Percentiles rank a stretch among this genome's conserved stretches.
These are phyloP conservation scores for Spathaspora girioi DNA, from an alignment of 805 yeast species.

Conservation along the genomic window DNA sequence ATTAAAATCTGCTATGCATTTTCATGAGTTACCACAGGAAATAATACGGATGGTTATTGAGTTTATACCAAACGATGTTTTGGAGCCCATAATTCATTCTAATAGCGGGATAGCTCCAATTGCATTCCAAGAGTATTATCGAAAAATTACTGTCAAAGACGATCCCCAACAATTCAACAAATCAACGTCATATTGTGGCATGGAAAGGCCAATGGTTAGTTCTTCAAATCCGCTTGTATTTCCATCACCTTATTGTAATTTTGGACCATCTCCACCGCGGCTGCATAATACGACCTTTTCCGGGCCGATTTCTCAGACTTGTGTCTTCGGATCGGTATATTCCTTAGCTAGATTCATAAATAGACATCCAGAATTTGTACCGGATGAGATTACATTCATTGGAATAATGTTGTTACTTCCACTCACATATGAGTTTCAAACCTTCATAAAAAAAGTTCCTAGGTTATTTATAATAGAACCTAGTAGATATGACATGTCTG, in stretches of 20 bases:
- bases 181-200: not conserved
- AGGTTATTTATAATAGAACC: not conserved
- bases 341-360: not conserved
- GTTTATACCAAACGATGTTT: not conserved
- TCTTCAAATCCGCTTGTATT: not conserved
- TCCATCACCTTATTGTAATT: too few relatives aligned
- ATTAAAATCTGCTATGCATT: not conserved
- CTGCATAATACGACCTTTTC: too few relatives aligned
- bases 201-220: not conserved
- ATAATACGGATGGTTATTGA: not conserved
- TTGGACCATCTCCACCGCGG: too few relatives aligned
- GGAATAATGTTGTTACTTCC: not conserved
- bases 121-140: not conserved
- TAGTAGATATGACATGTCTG: not conserved
- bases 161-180: not conserved
- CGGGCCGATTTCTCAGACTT: not conserved
- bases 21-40: not conserved
- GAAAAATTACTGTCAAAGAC: not conserved
- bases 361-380: not conserved
- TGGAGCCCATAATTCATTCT: not conserved
- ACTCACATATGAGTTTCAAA: not conserved
- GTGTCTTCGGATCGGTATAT: not conserved
- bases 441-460: not conserved
- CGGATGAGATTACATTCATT: not conserved
- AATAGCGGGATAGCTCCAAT: not conserved